These are phyloP conservation scores for Telopea speciosissima DNA, from an alignment of 177 flowering plant species.

Conservation along the genomic window DNA sequence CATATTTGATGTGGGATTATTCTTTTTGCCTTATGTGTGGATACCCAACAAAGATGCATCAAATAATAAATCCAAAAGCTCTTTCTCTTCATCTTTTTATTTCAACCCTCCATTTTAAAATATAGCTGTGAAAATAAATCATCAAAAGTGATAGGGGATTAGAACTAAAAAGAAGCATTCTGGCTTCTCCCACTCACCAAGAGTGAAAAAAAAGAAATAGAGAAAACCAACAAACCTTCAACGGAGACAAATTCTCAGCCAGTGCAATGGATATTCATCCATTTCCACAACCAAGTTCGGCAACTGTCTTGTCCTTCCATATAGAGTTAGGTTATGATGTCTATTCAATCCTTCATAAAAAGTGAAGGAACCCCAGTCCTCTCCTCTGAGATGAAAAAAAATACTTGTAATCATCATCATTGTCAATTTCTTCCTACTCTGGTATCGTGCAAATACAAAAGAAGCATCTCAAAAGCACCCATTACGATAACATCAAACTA, in stretches of 20 bases:
- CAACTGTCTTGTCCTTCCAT: conserved; percentile 79
- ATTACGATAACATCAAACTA: not conserved
- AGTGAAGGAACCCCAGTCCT: conserved; percentile 97
- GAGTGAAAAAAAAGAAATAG: too few relatives aligned
- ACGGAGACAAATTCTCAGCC: conserved; percentile 89
- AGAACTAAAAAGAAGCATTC: too few relatives aligned
- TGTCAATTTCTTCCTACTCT: conserved; percentile 66
- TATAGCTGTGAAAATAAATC: not conserved
- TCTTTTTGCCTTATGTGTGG: too few relatives aligned
- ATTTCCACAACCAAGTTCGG: conserved; percentile 98
- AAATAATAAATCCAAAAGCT: not conserved
- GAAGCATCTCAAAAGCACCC: too few relatives aligned
- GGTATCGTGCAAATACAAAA: conserved; percentile 38
- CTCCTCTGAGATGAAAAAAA: conserved; percentile 91
- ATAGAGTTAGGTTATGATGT: conserved; percentile 76
- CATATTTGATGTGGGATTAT: too few relatives aligned
- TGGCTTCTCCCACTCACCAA: too few relatives aligned
- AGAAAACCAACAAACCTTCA: conserved; percentile 42
- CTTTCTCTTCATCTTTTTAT: not conserved
- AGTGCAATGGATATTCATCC: conserved; percentile 98
- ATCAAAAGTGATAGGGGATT: not conserved
- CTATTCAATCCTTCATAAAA: conserved; percentile 94
- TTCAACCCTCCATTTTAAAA: too few relatives aligned
- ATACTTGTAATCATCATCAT: conserved; percentile 96
- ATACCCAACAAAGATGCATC: too few relatives aligned